Evolutionary conservation across 1,284 basidiomycete genomes (phyloP).

Genomic region (Boletellus deceptivus): DNA sequence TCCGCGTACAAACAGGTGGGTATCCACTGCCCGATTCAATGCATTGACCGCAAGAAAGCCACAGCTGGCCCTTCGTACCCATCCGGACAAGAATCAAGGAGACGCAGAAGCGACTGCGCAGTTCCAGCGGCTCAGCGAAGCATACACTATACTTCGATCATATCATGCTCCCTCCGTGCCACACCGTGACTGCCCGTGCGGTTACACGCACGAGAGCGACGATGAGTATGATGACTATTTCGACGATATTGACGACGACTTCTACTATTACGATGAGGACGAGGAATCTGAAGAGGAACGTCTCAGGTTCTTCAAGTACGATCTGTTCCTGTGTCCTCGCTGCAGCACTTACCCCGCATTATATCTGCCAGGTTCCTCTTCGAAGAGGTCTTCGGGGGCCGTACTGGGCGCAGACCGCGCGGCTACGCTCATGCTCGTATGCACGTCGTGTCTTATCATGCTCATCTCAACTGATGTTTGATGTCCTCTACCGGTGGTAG

Average conservation of each 20-base stretch:
- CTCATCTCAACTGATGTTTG: conserved; percentile 7
- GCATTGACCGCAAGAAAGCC: conserved; percentile 3
- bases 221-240: conserved; percentile 32
- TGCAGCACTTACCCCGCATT: conserved; percentile 3
- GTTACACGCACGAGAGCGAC: conserved; percentile 18
- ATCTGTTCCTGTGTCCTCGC: background rate
- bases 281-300: conserved; percentile 35
- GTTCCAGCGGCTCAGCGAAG: conserved; percentile 67
- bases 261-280: conserved; percentile 36
- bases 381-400: conserved; percentile 43
- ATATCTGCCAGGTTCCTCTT: conserved; percentile 43
- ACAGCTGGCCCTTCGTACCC: conserved; percentile 63
- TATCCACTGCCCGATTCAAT: conserved; percentile 1
- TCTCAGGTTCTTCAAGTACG: conserved; percentile 46
- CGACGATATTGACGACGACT: conserved; percentile 36
- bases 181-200: conserved; percentile 20
- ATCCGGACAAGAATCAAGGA: conserved; percentile 72
- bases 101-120: conserved; percentile 61
- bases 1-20: conserved; percentile 63
- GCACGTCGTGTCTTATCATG: conserved; percentile 11
- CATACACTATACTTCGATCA: conserved; percentile 59
- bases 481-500: conserved; percentile 15
- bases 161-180: conserved; percentile 42
- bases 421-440: conserved; percentile 24
- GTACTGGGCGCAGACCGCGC: conserved; percentile 21